phyloP scores from a whole-genome alignment of 164 flowering plant genomes.

The Dillenia turbinata region DNA sequence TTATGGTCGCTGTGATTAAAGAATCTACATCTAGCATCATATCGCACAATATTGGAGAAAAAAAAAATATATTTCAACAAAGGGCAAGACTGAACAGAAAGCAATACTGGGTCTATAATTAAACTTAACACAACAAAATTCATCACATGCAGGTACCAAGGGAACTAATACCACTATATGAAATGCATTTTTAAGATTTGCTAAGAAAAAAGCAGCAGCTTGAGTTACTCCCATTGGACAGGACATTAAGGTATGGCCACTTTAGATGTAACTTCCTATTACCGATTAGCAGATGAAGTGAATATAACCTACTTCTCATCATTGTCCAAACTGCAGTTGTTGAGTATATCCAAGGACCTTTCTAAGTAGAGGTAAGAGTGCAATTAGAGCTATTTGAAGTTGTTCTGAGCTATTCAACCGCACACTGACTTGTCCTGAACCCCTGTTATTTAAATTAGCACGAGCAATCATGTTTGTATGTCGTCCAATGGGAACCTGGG shows the following conservation, averaged over 20 bases:
- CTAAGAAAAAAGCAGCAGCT: slow-evolving; percentile 14
- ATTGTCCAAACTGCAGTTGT: slow-evolving; percentile 41
- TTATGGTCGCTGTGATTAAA: too few species aligned
- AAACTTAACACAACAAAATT: background rate
- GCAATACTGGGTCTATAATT: background rate
- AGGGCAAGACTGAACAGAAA: slow-evolving; percentile 4
- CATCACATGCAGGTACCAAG: slow-evolving; percentile 4
- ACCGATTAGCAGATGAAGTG: slow-evolving; percentile 22
- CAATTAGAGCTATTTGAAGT: slow-evolving; percentile 73
- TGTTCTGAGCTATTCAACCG: slow-evolving; percentile 89
- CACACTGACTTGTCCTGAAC: slow-evolving; percentile 80
- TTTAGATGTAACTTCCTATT: slow-evolving; percentile 6
- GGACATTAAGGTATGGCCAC: slow-evolving; percentile 1
- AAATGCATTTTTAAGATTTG: background rate
- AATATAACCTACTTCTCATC: slow-evolving; percentile 16
- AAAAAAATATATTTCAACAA: background rate
- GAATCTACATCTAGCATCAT: too few species aligned
- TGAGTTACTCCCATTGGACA: slow-evolving; percentile 14
- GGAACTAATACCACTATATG: background rate
- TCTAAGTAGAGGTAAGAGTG: slow-evolving; percentile 61
- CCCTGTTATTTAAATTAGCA: slow-evolving; percentile 78
- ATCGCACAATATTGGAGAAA: too few species aligned
- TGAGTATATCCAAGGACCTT: slow-evolving; percentile 46
- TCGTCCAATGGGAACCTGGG: slow-evolving; percentile 82
- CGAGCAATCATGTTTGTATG: slow-evolving; percentile 64